phyloP scores from a whole-genome alignment of 768 basidiomycete species.

The Trametes villosa region DNA sequence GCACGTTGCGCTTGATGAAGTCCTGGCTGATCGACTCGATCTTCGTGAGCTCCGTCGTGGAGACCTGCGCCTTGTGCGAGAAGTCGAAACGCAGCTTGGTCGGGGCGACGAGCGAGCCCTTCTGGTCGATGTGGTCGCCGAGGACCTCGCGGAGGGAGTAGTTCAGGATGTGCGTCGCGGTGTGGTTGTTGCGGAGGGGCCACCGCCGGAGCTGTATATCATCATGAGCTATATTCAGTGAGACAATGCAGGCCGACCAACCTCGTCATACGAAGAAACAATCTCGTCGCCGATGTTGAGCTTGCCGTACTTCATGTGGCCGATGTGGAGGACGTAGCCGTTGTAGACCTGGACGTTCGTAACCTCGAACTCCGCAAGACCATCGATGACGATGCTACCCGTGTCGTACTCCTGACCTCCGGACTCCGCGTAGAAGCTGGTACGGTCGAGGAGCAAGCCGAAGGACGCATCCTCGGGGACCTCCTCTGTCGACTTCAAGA shows the following conservation, averaged over 20 bases:
- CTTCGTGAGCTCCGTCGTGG: slow-evolving; percentile 72
- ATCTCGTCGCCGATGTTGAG: slow-evolving; percentile 81
- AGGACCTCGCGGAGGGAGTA: slow-evolving; percentile 90
- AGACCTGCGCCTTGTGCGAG: slow-evolving; percentile 90
- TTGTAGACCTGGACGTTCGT: slow-evolving; percentile 92
- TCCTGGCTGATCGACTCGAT: slow-evolving; percentile 85
- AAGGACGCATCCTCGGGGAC: slow-evolving; percentile 72
- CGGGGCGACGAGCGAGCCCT: slow-evolving; percentile 95
- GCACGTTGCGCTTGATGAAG: slow-evolving; percentile 90
- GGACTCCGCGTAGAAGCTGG: slow-evolving; percentile 96
- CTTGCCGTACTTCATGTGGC: slow-evolving; percentile 86
- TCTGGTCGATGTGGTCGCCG: slow-evolving; percentile 98
- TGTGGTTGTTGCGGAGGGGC: slow-evolving; percentile 97
- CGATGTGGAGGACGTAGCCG: slow-evolving; percentile 95
- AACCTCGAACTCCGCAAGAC: slow-evolving; percentile 90
- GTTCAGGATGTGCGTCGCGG: slow-evolving; percentile 98
- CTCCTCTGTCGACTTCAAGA: slow-evolving; percentile 65
- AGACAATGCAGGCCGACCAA: slow-evolving; percentile 38
- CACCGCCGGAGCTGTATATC: slow-evolving; percentile 77
- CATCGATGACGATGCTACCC: slow-evolving; percentile 92
- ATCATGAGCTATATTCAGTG: neutral
- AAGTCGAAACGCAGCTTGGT: slow-evolving; percentile 98
- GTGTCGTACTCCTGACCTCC: slow-evolving; percentile 98
- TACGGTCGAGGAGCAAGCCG: slow-evolving; percentile 88
- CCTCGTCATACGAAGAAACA: slow-evolving; percentile 92